Base-by-base conservation (phyloP, 305 asterid genomes). In the Petunia hybrid region DNA sequence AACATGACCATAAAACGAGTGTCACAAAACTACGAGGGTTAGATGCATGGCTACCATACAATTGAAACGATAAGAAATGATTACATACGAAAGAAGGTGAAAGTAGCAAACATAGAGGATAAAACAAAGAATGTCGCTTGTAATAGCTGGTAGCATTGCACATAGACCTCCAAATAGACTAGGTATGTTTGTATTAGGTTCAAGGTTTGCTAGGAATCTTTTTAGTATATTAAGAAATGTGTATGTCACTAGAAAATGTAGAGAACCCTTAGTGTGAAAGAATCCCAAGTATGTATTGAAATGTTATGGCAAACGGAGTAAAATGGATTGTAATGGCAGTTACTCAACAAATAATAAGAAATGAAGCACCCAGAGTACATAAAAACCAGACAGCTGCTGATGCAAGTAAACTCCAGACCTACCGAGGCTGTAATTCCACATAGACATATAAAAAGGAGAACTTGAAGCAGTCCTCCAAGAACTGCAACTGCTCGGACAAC, bases 401-500 rank as follows among this genome's bases (percentile, higher is more conserved):
- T 55, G 57, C 41, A 80, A 76, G 75, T 12, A 69, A 16, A 70
- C 75, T 39, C 35, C 48, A n/a, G 41, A 83, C 86, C 79, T 87
- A 94, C 98, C 88, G 83, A 88, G 88, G 92, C 96, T 60, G 90
- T 94, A 85, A 92, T 87, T 79, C 98, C 98, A 83, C 92, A 90
- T 90, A 94, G 87, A 80, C 98, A 89, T 97, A 94, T 92, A 61
- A 92, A 94, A 64, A 92, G 88, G 87, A 89, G 86, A 83, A 91
- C 92, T 89, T 94, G 96, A 85, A 94, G 95, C 87, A 92, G 81
- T 78, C 98, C 98, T 53, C 98, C 98, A n/a, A 90, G 80, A 80
- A 94, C 84, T 76, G 98, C 94, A 90, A 94, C 98, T 67, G 95
- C 93, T 68, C 95, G 93, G 80, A 94, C 97, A 87, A 94, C 87